Conservation (phyloP, 1,284 basidiomycete species). For the Puccinia novopanici region DNA sequence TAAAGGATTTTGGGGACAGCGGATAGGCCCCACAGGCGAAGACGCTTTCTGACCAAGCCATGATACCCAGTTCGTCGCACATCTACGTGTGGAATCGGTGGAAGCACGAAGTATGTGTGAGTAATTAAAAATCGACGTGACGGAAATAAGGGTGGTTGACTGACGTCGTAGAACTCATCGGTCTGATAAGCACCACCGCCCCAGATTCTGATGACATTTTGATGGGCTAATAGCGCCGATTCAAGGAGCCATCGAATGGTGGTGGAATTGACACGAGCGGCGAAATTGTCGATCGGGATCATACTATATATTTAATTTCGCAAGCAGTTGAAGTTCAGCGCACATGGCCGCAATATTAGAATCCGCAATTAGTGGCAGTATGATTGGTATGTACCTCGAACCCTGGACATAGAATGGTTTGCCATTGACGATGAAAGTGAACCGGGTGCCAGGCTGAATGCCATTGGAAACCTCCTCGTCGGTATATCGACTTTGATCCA, state of each 20-base stretch:
- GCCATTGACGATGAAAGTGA: constrained; percentile 54
- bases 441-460: constrained; percentile 53
- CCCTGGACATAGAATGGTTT: constrained; percentile 53
- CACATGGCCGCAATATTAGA: neutral
- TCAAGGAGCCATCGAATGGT: constrained; percentile 54
- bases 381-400: constrained; percentile 52
- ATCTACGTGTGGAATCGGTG: constrained; percentile 63
- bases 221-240: constrained; percentile 51
- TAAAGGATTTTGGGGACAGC: constrained; percentile 60
- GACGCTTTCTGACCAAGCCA: constrained; percentile 68
- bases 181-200: constrained; percentile 55
- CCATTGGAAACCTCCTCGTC: constrained; percentile 50
- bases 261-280: constrained; percentile 33
- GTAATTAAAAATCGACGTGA: constrained; percentile 48
- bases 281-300: constrained; percentile 46
- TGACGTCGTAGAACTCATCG: constrained; percentile 52
- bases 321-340: neutral
- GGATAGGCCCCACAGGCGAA: constrained; percentile 50
- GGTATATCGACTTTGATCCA: constrained; percentile 53
- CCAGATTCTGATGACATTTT: constrained; percentile 56
- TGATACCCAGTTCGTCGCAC: constrained; percentile 68
- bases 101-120: constrained; percentile 48
- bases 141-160: neutral
- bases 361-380: constrained; percentile 26
- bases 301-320: neutral